Conservation (phyloP, 2,329 filamentous ascomycete species). For the Hymenoscyphus infarciens region DNA sequence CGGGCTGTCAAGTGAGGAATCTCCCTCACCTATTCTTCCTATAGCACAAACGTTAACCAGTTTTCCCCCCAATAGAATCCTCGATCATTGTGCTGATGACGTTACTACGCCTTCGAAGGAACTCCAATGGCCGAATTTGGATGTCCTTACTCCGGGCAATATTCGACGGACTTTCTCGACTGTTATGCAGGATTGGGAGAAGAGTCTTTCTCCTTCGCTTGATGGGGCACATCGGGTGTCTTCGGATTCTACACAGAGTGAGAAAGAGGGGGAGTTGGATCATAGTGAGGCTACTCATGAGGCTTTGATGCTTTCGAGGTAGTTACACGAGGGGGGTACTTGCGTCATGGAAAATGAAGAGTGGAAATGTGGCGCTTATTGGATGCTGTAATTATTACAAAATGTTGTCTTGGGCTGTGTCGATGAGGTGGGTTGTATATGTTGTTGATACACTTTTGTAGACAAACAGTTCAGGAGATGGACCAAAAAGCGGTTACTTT, state of each 20-base stretch:
- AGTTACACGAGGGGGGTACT: neutral
- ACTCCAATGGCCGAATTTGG: slow-evolving; percentile 43
- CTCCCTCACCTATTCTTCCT: slow-evolving; percentile 8
- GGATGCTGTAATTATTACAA: slow-evolving; percentile 3
- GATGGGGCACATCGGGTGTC: slow-evolving; percentile 41
- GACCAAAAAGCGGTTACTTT: neutral
- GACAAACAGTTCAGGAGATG: neutral
- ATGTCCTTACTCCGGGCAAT: slow-evolving; percentile 59
- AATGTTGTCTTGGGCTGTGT: neutral
- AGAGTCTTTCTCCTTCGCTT: slow-evolving; percentile 57
- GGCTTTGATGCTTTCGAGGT: slow-evolving; percentile 27
- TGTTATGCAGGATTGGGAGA: slow-evolving; percentile 90
- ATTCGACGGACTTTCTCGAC: slow-evolving; percentile 79
- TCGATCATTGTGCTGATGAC: neutral
- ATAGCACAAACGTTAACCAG: neutral
- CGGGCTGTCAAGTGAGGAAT: slow-evolving; percentile 29
- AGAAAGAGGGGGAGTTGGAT: slow-evolving; percentile 8
- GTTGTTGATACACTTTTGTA: slow-evolving; percentile 1
- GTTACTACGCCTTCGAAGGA: slow-evolving; percentile 27
- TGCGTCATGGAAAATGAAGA: neutral
- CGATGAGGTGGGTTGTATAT: neutral
- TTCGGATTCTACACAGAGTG: slow-evolving; percentile 43
- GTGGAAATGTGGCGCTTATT: neutral
- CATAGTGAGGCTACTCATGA: slow-evolving; percentile 40
- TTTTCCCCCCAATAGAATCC: neutral